phyloP scores from a whole-genome alignment of 2,329 filamentous ascomycete genomes.

The Penicillium aurantiogriseum region DNA sequence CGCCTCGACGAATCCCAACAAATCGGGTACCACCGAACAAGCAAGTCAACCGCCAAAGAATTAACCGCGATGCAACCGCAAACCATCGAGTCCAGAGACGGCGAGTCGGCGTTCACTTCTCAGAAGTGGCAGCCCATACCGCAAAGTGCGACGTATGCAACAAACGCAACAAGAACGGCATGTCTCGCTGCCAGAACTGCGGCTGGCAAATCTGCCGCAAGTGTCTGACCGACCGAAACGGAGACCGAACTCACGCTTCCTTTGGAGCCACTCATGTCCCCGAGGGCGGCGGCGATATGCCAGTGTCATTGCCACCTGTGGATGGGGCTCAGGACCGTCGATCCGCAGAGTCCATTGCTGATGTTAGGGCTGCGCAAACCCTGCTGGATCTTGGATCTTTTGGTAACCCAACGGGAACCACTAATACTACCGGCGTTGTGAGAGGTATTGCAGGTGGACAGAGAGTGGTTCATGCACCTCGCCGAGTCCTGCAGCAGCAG shows the following conservation, averaged over 20 bases:
- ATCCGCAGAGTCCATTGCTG: not conserved
- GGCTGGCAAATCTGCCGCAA: conserved; percentile 17
- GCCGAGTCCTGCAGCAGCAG: not conserved
- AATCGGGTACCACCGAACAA: not conserved
- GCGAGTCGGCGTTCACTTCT: conserved; percentile 12
- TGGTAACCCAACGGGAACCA: not conserved
- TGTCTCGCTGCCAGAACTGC: conserved; percentile 14
- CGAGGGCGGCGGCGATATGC: not conserved
- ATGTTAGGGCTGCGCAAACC: not conserved
- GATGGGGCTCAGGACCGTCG: not conserved
- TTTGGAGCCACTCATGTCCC: conserved; percentile 8
- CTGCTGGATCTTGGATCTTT: not conserved
- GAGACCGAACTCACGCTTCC: conserved; percentile 9
- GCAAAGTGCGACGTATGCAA: conserved; percentile 18
- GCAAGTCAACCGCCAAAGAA: not conserved
- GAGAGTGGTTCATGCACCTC: not conserved
- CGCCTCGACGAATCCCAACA: not conserved
- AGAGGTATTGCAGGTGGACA: not conserved
- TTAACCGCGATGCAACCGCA: not conserved
- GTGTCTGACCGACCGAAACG: conserved; percentile 8
- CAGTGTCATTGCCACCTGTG: not conserved
- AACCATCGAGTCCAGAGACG: not conserved
- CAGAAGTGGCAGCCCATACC: conserved; percentile 15
- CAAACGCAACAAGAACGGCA: conserved; percentile 14
- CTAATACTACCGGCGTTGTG: too few species aligned